Evolutionary conservation across 2,329 filamentous ascomycete genomes (phyloP).

Genomic region (Ampelomyces quisqualis): DNA sequence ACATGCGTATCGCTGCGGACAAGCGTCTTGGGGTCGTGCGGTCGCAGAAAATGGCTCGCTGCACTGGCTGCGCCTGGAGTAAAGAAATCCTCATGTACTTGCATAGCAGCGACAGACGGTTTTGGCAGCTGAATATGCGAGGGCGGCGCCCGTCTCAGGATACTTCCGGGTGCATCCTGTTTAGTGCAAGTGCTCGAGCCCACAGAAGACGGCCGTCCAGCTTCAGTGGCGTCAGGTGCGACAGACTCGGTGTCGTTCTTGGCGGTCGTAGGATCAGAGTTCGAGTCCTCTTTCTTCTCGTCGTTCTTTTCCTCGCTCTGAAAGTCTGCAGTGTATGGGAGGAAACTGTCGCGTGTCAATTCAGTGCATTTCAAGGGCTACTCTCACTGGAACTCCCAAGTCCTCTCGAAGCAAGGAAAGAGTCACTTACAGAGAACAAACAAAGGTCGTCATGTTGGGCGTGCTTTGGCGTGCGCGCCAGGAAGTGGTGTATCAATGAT

Average conservation of each 20-base stretch:
- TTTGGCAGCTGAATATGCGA: constrained; percentile 37
- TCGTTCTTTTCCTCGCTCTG: constrained; percentile 18
- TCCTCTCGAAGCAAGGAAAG: too few relatives aligned
- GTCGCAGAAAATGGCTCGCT: constrained; percentile 57
- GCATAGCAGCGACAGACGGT: constrained; percentile 43
- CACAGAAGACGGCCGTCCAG: constrained; percentile 53
- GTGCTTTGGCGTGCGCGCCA: constrained; percentile 8
- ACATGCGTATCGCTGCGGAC: constrained; percentile 74
- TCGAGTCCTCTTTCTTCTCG: constrained; percentile 41
- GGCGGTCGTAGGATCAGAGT: constrained; percentile 41
- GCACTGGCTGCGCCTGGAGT: constrained; percentile 44
- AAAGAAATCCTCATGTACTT: constrained; percentile 50
- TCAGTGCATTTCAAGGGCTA: constrained; percentile 1
- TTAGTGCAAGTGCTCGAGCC: constrained; percentile 10
- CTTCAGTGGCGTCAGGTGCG: constrained; percentile 40
- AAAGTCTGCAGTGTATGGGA: constrained; percentile 91
- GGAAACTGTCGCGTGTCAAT: constrained; percentile 62
- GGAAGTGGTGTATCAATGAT: constrained; percentile 3
- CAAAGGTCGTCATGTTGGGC: constrained; percentile 59
- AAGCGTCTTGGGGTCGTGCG: constrained; percentile 53
- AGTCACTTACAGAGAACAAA: constrained; percentile 59
- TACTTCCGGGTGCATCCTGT: constrained; percentile 40
- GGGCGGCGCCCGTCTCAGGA: constrained; percentile 41
- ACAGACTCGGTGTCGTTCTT: constrained; percentile 18
- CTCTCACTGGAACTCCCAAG: too few relatives aligned